Base-by-base conservation (phyloP, 2,329 filamentous ascomycete genomes). In the Podosphaera xanthii region DNA sequence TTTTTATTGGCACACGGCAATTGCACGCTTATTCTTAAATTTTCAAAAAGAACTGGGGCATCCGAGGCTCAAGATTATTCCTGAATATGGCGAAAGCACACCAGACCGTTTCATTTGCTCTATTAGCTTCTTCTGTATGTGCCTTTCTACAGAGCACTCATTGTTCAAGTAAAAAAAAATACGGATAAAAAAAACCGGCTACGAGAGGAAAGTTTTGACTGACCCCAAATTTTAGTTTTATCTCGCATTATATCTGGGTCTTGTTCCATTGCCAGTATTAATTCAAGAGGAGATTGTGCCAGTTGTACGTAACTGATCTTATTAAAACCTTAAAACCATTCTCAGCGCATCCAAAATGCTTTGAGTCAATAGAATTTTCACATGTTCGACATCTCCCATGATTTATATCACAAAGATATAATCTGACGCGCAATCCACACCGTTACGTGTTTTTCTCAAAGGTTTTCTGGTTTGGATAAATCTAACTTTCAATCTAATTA, bases 1-100 rank as follows among this genome's bases (percentile, higher is more conserved):
- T 22, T 22, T 22, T 22, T 22, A 22, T 22, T 22, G 22, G 22
- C 22, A 22, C 22, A 22, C 22, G 22, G 22, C 22, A 22, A 22
- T 22, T 22, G 22, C 22, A 22, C 22, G 22, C 22, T 22, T 22
- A 22, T 22, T 22, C 22, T 22, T 22, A 22, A 22, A 22, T 22
- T 22, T 22, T 22, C 22, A 22, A 22, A 22, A 22, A 22, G 22
- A 22, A 22, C 22, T 22, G 22, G 10, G 36, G 0, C 10, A 40
- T 40, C 5, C 10, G 6, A 40, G 10, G n/a, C n/a, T 44, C 40
- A 7, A 44, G n/a, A n/a, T 42, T n/a, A 53, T 56, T 53, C 58
- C 61, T 66, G 73, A 83, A 64, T 64, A 97, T 97, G 92, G 95
- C 92, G 65, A 88, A 90, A 73, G 92, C 92, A 31, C 84, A 87